Evolutionary conservation across 345 rosid species (phyloP).

Genomic region (Eucalyptus virginea): DNA sequence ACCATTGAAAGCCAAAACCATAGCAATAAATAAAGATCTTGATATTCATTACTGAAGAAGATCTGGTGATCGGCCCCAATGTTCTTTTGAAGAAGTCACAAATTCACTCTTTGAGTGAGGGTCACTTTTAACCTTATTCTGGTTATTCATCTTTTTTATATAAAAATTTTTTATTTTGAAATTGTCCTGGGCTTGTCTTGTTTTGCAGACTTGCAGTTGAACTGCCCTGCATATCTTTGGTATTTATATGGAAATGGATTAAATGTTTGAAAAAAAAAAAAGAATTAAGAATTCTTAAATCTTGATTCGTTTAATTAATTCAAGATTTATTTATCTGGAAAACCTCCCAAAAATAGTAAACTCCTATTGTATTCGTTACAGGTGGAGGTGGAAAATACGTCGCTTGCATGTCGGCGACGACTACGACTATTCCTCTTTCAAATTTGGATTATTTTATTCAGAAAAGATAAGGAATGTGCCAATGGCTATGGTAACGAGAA

Average conservation of each 20-base stretch:
- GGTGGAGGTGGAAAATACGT: neutral
- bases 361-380: neutral
- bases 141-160: no score
- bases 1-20: fast-evolving
- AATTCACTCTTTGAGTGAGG: no score
- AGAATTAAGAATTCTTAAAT: neutral
- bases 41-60: no score
- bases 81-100: no score
- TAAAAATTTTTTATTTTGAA: no score
- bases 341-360: neutral
- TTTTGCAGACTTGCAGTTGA: no score
- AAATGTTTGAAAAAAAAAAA: no score
- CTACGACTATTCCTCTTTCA: neutral
- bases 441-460: neutral
- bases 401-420: neutral
- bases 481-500: neutral
- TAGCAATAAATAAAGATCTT: fast-evolving
- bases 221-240: no score
- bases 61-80: fast-evolving
- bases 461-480: neutral
- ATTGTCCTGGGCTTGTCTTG: no score
- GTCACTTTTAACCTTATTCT: no score
- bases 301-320: neutral
- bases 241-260: no score
- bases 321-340: neutral